Conservation (phyloP, 129 eudicot species). For the Sambucus nigra region DNA sequence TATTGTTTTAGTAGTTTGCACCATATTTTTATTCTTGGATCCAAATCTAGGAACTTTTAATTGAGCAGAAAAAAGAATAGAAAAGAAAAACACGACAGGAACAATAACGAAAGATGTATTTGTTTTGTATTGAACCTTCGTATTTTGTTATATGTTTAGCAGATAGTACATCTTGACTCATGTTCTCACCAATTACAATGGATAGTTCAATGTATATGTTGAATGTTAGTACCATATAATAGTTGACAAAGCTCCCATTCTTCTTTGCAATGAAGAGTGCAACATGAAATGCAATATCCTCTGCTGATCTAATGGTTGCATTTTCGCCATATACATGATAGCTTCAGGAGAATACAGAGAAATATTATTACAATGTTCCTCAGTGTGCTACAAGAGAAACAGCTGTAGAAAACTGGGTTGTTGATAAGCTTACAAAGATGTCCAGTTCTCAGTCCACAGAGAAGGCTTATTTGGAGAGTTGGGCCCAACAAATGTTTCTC, state of each 20-base stretch:
- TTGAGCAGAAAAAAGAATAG: no score
- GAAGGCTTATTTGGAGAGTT: constrained; percentile 80
- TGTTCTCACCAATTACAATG: no score
- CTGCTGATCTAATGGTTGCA: constrained; percentile 44
- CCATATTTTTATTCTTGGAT: no score
- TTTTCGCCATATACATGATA: constrained; percentile 51
- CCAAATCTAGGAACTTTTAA: no score
- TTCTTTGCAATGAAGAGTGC: constrained; percentile 57
- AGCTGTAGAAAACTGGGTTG: neutral
- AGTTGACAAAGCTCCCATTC: constrained; percentile 81
- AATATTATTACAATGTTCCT: neutral
- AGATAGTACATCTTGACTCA: no score
- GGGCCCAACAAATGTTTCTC: constrained; percentile 76
- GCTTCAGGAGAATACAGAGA: constrained; percentile 26
- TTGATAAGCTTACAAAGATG: constrained; percentile 47
- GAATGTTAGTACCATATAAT: constrained; percentile 61
- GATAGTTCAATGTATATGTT: neutral
- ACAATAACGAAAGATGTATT: no score
- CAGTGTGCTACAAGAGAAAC: neutral
- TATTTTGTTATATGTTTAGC: no score
- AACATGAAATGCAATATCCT: constrained; percentile 67
- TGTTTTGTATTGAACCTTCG: no score
- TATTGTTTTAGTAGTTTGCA: no score
- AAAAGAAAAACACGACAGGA: no score
- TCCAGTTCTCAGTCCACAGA: constrained; percentile 93